A percentile compares a stretch with the other conserved stretches of the same genome.
Conservation (phyloP, 2,329 filamentous ascomycete genomes). For the Alternaria triticina region DNA sequence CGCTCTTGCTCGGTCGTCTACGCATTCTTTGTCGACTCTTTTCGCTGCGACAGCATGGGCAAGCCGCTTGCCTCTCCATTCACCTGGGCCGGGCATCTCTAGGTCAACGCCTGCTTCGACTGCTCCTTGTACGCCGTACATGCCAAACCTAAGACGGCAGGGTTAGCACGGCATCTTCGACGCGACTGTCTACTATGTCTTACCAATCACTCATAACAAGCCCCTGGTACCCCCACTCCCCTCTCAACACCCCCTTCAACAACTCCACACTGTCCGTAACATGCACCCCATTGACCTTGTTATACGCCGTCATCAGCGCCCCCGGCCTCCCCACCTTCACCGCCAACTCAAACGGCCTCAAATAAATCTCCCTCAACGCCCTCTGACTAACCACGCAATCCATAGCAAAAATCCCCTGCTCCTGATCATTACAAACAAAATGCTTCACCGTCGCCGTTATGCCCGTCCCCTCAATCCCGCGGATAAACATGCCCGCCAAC, state of each 20-base stretch:
- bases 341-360: constrained; percentile 64
- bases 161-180: no score
- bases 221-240: constrained; percentile 55
- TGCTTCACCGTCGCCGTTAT: constrained; percentile 60
- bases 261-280: constrained; percentile 46
- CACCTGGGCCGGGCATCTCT: constrained; percentile 37
- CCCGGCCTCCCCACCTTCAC: constrained; percentile 66
- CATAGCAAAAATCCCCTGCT: constrained; percentile 65
- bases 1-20: constrained; percentile 15
- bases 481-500: not conserved
- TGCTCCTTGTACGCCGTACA: constrained; percentile 17
- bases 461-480: constrained; percentile 55
- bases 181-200: not conserved
- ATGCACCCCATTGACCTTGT: constrained; percentile 19
- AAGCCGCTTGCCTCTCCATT: not conserved
- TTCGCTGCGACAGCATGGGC: not conserved
- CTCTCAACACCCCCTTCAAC: constrained; percentile 52
- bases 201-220: constrained; percentile 41
- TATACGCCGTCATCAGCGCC: constrained; percentile 59
- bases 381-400: constrained; percentile 66
- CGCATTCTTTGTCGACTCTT: constrained; percentile 35
- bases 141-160: constrained; percentile 8
- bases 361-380: constrained; percentile 55
- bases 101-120: constrained; percentile 32
- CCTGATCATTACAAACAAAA: constrained; percentile 70